Evolutionary conservation across 441 rosid genomes (phyloP), one percentile per base, ranked within the genome.

Genomic region (Erodium texanum): DNA sequence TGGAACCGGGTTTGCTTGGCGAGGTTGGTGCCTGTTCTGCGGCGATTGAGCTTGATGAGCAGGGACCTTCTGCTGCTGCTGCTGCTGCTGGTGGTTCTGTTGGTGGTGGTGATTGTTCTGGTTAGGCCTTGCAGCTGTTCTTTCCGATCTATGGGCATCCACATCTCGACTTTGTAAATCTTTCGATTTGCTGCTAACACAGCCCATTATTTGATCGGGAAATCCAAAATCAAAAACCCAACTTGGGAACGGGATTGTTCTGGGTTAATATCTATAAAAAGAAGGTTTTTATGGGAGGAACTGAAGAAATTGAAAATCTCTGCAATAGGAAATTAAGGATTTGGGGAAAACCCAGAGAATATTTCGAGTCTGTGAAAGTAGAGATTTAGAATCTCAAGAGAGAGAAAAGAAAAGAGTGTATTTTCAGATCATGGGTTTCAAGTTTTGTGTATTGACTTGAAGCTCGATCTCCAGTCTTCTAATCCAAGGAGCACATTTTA

Each of bases 1-100:
- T 2, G 34, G 34, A 56, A 7, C 62, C 8, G 62, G 62, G 62
- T 8, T 56, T 11, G 62, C 62, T 56, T 56, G 61, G 61, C 61
- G 61, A 10, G 61, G 61, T 20, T 0, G 76, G 71, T 2, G 80
- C 61, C 11, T 75, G 70, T 34, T 58, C 61, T 16, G 61, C 61
- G 61, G 61, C 61, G 61, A 6, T 16, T 54, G 61, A 18, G 23
- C 61, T 16, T 6, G 22, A 54, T 18, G 23, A 0, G 61, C 61
- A 16, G 22, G 20, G 22, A 54, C 61, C 61, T 54, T 54, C 11
- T 54, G 61, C 10, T 29, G 34, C 34, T 29, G 34, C 34, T 29
- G 34, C 11, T 54, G 61, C 10, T 29, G 34, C 34, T 29, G 34
- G 6, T 29, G 34, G 34, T 29, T 29, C 34, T 54, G 61, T 7